Conservation (phyloP, 306 rosid species). For the Urtica urens region DNA sequence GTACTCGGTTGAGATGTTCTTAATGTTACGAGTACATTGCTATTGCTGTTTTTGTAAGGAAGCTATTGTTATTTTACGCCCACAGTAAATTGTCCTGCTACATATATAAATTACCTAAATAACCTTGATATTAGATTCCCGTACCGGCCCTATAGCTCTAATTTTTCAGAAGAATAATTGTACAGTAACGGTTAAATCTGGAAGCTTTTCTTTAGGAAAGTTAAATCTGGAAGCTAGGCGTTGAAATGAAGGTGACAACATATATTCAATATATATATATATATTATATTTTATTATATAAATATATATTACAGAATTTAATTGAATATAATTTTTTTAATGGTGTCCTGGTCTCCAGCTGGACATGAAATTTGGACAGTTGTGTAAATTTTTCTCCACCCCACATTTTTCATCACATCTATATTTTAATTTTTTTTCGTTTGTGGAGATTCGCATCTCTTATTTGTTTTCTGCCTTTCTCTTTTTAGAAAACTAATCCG, state of each 20-base stretch:
- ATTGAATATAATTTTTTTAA: not conserved
- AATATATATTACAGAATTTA: not conserved
- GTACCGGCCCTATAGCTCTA: too few relatives aligned
- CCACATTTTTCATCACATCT: slow-evolving; percentile 16
- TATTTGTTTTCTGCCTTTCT: not conserved
- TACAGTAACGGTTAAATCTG: slow-evolving; percentile 11
- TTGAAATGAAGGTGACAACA: slow-evolving; percentile 14
- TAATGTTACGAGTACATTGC: too few relatives aligned
- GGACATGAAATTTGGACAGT: slow-evolving; percentile 21
- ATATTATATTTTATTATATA: not conserved
- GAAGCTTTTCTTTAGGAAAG: too few relatives aligned
- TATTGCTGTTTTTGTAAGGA: too few relatives aligned
- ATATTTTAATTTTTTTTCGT: too few relatives aligned
- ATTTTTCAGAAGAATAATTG: not conserved
- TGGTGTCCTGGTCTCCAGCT: slow-evolving; percentile 21
- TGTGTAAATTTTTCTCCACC: slow-evolving; percentile 18
- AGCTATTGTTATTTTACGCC: too few relatives aligned
- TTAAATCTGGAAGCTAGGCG: too few relatives aligned
- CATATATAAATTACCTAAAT: too few relatives aligned
- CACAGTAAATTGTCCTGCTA: not conserved
- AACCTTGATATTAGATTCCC: too few relatives aligned
- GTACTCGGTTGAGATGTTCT: too few relatives aligned
- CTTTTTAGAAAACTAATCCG: not conserved
- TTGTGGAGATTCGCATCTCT: slow-evolving; percentile 38
- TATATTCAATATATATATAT: not conserved